Base-by-base conservation (phyloP, 148 eudicot species). In the Camellia granthamiana region DNA sequence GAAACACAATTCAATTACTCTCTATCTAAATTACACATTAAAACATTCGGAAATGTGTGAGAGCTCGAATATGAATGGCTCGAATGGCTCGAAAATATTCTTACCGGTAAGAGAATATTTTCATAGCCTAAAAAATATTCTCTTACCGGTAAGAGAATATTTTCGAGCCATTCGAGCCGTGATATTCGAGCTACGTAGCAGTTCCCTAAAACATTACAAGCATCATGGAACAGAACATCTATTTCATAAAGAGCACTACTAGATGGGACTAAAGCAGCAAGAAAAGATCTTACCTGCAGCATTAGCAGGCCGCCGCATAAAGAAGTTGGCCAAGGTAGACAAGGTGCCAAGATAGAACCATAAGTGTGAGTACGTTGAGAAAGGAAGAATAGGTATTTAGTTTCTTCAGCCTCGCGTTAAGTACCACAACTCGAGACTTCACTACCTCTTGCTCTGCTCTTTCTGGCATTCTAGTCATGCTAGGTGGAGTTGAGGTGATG, bases 291-390 rank as follows among this genome's bases (percentile, higher is more conserved):
- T 42, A 68, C 72, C 51, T 13, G 52, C 52, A 49, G 52, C 52
- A 49, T 38, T 62, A 1, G 16, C 56, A 74, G 76, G 75, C 79
- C 9, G 68, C 4, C 11, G 49, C 60, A 15, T 81, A 80, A 52
- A 91, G 91, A 67, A 86, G 88, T 72, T 90, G 96, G 68, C 90
- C 90, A 5, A 95, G 83, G 78, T 91, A 87, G 10, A 88, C 86
- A 0, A 95, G 88, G 77, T 93, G 97, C 93, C 91, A 89, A 12
- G 94, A 86, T 3, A 95, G 91, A 0, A 86, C 91, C 93, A 90
- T 85, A 23, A 93, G 81, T 0, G 93, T 88, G 71, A 85, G 47
- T 52, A 89, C 72, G 74, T 95, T 93, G n/a, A 93, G 83, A 9
- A 90, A 80, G 0, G 98, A 93, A 3, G 98, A 95, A 69, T 84